phyloP scores from a whole-genome alignment of 2,329 filamentous ascomycete species.

The Fusarium buharicum region DNA sequence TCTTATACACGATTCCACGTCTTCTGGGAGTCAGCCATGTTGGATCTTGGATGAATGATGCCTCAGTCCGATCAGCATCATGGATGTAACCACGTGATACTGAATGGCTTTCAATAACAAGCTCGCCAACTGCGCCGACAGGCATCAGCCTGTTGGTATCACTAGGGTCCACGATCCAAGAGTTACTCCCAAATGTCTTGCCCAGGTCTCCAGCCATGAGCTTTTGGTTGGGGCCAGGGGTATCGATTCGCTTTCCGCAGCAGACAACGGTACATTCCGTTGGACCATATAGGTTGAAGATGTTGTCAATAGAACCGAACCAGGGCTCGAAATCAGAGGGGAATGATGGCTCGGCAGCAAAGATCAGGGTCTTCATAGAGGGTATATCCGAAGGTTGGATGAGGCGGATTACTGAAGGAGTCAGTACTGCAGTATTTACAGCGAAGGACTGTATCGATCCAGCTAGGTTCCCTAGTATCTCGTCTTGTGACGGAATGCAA shows the following conservation, averaged over 20 bases:
- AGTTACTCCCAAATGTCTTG: not conserved
- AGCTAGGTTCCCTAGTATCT: slow-evolving; percentile 1
- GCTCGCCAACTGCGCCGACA: slow-evolving; percentile 36
- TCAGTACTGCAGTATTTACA: not conserved
- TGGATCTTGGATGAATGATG: slow-evolving; percentile 12
- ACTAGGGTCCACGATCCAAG: slow-evolving; percentile 28
- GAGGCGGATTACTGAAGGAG: not conserved
- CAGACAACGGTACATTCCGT: slow-evolving; percentile 9
- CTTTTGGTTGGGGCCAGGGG: not conserved
- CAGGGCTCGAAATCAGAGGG: slow-evolving; percentile 4
- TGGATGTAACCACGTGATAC: not conserved
- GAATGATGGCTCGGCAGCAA: slow-evolving; percentile 4
- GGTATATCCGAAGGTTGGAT: slow-evolving; percentile 1
- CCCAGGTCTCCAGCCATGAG: slow-evolving; percentile 1
- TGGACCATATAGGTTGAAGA: slow-evolving; percentile 5
- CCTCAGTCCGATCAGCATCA: not conserved
- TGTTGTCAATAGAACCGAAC: not conserved
- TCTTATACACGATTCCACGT: slow-evolving; percentile 7
- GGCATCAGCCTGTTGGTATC: slow-evolving; percentile 16
- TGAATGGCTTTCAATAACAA: slow-evolving; percentile 30
- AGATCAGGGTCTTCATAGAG: slow-evolving; percentile 1
- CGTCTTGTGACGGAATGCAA: slow-evolving; percentile 2
- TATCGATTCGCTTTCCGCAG: not conserved
- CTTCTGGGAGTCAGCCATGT: not conserved
- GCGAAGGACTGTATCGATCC: slow-evolving; percentile 1